Base-by-base conservation (phyloP, 306 rosid species). In the Citrullus mucosospermus region DNA sequence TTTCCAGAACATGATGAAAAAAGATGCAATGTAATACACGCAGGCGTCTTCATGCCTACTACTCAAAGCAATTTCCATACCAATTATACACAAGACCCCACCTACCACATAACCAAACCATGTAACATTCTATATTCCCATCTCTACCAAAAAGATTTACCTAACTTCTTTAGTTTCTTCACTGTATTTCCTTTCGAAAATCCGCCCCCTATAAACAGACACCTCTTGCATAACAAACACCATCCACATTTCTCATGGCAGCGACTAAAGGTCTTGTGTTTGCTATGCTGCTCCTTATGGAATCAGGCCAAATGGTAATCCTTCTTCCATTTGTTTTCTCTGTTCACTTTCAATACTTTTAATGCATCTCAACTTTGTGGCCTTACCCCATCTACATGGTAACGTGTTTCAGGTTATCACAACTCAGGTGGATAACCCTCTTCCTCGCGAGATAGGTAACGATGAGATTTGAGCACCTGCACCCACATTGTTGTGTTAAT, bases 251-350 rank as follows among this genome's bases (percentile, higher is more conserved):
- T 28, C 46, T 61, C 56, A 81, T 62, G 60, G 57, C 53, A n/a
- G 80, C 80, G 41, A 28, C 76, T 46, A 78, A 38, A 44, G 50
- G 76, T 44, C 62, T 75, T 1, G 22, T 5, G 75, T 41, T 66
- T 62, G 81, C 3, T 36, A 9, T 81, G 57, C 85, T 82, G 54
- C 86, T 77, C 62, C 80, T 77, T 16, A 80, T 68, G 20, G 53
- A 84, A 20, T 82, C 90, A 57, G 77, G 71, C 44, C 85, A 85
- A 58, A 22, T 17, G 82, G 87, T 91, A 85, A 61, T 3, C 30
- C 68, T 0, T 43, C 39, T 13, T 38, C 1, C 55, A 22, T 28
- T 14, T 13, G 34, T 34, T 18, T 17, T 8, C 25, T 39, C 48
- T 46, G 4, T 16, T 58, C 48, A 16, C 15, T 53, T 20, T 0